Base-by-base conservation (phyloP, 257 asterid species). In the Penstemon eatonii region DNA sequence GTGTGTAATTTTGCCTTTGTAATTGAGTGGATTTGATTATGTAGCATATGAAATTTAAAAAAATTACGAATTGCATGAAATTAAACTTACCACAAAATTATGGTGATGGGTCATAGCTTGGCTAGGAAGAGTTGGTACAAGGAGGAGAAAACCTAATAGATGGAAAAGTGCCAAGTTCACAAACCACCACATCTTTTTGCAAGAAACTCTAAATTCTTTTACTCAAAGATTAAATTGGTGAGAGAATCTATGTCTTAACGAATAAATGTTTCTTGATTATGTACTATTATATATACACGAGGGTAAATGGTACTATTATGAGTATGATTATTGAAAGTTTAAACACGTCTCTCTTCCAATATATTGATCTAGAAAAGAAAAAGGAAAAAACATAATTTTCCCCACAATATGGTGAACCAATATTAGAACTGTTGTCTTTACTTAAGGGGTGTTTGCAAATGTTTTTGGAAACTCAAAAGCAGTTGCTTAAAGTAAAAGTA, bases 91-190 rank as follows among this genome's bases (percentile, higher is more conserved):
- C 51, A 64, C 80, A 47, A 64, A 81, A 9, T 47, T 67, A 6
- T 81, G 78, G 38, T 74, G 75, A 18, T 81, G 85, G 38, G 9
- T 50, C 13, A 15, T 25, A 3, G 86, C 81, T 7, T 75, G 39
- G 45, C 43, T 54, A 0, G 74, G 76, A 7, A 65, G 51, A 33
- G 58, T 38, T 2, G 58, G 51, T 50, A 63, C 72, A 2, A 77
- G 73, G 12, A 78, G 63, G 36, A 72, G 9, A 36, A 69, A 8
- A 40, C 59, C 66, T 10, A 74, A 43, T 38, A 69, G 65, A 36
- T 46, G 64, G 44, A 72, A 63, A 5, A 68, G 4, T 19, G 70
- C 70, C 15, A 65, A 41, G 56, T 50, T 79, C 45, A 68, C 8
- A 18, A 5, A 36, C 10, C 65, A 41, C n/a, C 50, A 66, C 83